Evolutionary conservation across 2,329 filamentous ascomycete genomes (phyloP), one percentile per base, ranked within the genome.

Genomic region (Colletotrichum tropicicola): DNA sequence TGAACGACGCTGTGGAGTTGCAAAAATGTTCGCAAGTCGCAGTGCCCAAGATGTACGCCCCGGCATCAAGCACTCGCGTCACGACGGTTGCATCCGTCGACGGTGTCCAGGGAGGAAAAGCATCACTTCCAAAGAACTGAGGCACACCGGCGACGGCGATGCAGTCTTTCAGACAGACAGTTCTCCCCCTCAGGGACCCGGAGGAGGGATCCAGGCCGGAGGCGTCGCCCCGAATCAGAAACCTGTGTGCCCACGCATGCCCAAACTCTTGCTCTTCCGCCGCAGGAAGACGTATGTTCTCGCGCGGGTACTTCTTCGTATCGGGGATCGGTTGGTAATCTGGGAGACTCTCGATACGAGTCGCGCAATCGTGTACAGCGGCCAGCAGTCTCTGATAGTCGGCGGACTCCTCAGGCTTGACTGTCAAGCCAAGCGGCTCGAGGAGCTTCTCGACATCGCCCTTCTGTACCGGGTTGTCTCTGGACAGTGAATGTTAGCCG

Each of bases 21-120:
- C 83, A 87, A 49, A 83, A 81, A 68, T 85, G 85, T 65, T 88
- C 86, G 61, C 85, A 88, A 0, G 79, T 79, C 1, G 83, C 77
- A 1, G 83, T 86, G 10, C 85, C 82, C 7, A 80, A 75, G 15
- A 88, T 81, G 44, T 80, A 71, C 0, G 79, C 85, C 0, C 85
- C 85, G 2, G 82, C 83, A 15, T 85, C 80, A 3, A 88, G 72
- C 0, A 81, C 73, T 13, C 86, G 74, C 0, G 79, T 83, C 21
- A 87, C 83, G 1, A 87, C 80, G 0, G 83, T 86, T 0, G 86
- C 85, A 70, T 88, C 85, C 3, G 82, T 82, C 5, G 73, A 76
- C 0, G 85, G 83, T 0, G 78, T 83, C 84, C 85, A 87, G 0
- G 79, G 77, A 1, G 71, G 77, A 63, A 80, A 83, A 13, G 80